Evolutionary conservation across 2,329 filamentous ascomycete species (phyloP), one percentile per base, ranked within the genome.

Genomic region (Mycogone perniciosa): DNA sequence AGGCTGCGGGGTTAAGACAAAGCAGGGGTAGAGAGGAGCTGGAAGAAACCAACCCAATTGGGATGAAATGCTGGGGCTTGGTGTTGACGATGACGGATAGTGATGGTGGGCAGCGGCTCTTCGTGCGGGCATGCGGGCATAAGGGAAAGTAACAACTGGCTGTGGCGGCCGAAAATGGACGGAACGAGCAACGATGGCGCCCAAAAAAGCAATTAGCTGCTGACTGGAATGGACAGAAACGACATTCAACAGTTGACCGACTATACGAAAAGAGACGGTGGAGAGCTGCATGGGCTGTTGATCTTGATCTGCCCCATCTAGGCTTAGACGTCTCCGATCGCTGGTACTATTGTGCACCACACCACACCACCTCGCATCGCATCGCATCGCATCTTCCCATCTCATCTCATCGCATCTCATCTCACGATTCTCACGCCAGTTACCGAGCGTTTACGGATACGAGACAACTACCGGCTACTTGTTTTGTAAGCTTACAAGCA

Each of bases 231-330:
- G 44, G 33, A 44, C 20, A 44, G 26, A 46, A 44, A 31, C 31
- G 11, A 48, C n/a, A 31, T 20, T 51, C 30, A 30, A n/a, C 41
- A 41, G 33, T 45, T 40, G 45, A 31, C 39, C 50, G 40, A 40
- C 43, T 38, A 46, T 51, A 51, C 31, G 37, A 46, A 34, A 48
- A 11, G 27, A 7, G 33, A 50, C 37, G 31, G 43, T 13, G 35
- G 33, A 43, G 41, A 44, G 29, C 26, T 13, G 33, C 31, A n/a
- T 44, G 31, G 33, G 7, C 33, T 31, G 35, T 26, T 37, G 46
- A 34, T 13, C 31, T 46, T 50, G 48, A 50, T 45, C 43, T 50
- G 30, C 42, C 48, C 48, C 41, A 44, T 34, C 39, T 10, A 29
- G 26, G 13, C 39, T 26, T 10, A 42, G 26, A 34, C 30, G 46